Conservation (phyloP, 352 stramenopile species). For the Pythium plurisporium region DNA sequence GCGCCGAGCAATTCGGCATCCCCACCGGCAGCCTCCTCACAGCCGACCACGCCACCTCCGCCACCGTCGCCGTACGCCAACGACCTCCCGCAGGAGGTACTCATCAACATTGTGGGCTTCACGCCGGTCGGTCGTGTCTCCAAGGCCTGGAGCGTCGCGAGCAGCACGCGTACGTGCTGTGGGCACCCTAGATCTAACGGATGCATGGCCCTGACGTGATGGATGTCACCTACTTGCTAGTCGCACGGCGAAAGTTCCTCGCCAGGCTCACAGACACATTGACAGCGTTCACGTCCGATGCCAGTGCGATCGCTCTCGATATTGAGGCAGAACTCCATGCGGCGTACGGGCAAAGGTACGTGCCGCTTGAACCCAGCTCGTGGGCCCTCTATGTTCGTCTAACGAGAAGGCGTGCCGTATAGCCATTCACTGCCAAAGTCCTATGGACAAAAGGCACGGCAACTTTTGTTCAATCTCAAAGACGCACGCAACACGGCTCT, state of each 20-base stretch:
- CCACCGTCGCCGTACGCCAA: constrained; percentile 25
- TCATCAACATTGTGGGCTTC: constrained; percentile 66
- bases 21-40: neutral
- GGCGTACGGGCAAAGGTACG: constrained; percentile 49
- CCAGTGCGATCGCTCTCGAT: constrained; percentile 41
- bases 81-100: constrained; percentile 66
- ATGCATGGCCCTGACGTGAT: neutral
- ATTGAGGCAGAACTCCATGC: constrained; percentile 58
- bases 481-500: constrained; percentile 64
- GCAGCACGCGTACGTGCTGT: constrained; percentile 38
- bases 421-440: constrained; percentile 69
- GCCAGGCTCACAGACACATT: constrained; percentile 53
- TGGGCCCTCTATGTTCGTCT: too few relatives aligned
- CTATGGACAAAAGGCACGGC: constrained; percentile 75
- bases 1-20: neutral
- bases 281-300: constrained; percentile 38
- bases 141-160: constrained; percentile 77
- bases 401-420: too few relatives aligned
- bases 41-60: neutral
- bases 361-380: too few relatives aligned
- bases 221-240: constrained; percentile 10
- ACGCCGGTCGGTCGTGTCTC: constrained; percentile 70
- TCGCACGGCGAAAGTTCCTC: constrained; percentile 59
- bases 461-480: constrained; percentile 82
- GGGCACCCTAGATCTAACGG: neutral